These are phyloP conservation scores for Chaetomium fimeti DNA, from an alignment of 495 filamentous ascomycete genomes.

Conservation along the genomic window DNA sequence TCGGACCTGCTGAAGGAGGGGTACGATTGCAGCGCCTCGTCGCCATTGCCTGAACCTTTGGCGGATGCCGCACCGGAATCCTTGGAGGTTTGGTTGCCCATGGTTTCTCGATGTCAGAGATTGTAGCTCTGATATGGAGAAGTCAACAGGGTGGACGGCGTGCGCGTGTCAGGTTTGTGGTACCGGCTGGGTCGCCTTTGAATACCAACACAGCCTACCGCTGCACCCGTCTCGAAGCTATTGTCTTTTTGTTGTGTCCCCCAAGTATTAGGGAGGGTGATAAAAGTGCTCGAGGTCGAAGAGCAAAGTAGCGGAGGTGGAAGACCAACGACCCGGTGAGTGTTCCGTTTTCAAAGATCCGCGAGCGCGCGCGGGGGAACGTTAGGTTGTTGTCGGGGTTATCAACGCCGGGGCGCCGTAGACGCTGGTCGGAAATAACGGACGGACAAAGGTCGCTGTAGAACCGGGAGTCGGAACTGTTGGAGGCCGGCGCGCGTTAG, in stretches of 20 bases:
- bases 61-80: slow-evolving; percentile 49
- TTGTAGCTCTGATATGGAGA: slow-evolving; percentile 32
- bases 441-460: slow-evolving; percentile 13
- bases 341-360: slow-evolving; percentile 42
- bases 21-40: slow-evolving; percentile 64
- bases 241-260: slow-evolving; percentile 24
- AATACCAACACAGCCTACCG: slow-evolving; percentile 47
- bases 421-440: slow-evolving; percentile 19
- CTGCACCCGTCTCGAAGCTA: slow-evolving; percentile 43
- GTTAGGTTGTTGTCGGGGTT: slow-evolving; percentile 21
- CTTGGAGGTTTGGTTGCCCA: slow-evolving; percentile 95
- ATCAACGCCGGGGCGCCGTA: slow-evolving; percentile 21
- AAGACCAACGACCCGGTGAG: slow-evolving; percentile 45
- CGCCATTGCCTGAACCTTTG: slow-evolving; percentile 40
- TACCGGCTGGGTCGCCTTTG: slow-evolving; percentile 37
- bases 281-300: slow-evolving; percentile 49
- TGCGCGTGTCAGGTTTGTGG: slow-evolving; percentile 44
- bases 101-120: slow-evolving; percentile 46
- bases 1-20: slow-evolving; percentile 92
- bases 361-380: slow-evolving; percentile 17
- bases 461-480: slow-evolving; percentile 6
- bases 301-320: slow-evolving; percentile 46
- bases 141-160: slow-evolving; percentile 39
- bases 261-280: slow-evolving; percentile 46
- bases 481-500: background rate